Evolutionary conservation across 2,329 filamentous ascomycete species (phyloP), one percentile per base, ranked within the genome.

Genomic region (Aspergillus calidoustus): DNA sequence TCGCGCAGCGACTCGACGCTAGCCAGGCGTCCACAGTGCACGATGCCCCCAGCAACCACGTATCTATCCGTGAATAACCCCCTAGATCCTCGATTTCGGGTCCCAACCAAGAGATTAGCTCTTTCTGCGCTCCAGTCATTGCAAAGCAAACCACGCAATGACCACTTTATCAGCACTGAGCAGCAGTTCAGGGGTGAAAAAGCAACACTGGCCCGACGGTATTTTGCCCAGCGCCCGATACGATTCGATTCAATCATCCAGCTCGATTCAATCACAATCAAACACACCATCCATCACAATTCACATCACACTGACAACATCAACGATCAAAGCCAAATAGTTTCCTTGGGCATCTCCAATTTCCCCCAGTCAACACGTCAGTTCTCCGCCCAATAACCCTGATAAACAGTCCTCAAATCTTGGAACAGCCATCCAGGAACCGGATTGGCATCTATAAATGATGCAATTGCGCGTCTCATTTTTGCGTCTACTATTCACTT

Each of bases 21-120:
- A 15, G 34, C 34, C 34, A 15, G 13, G 34, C 34, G 34, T 15
- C 34, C 34, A 41, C 34, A 11, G 34, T 13, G 11, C 23, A 9
- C 13, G 30, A 25, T 31, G 13, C 25, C 30, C 23, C 48, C 11
- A 50, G 48, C 28, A 50, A n/a, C 30, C 25, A 50, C 48, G 48
- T 50, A 30, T 19, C 48, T 50, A 50, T 50, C 48, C 48, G 48
- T 50, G 48, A 50, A 50, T 25, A 50, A 50, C 48, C 22, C 47
- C 19, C 23, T 30, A n/a, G 48, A 50, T 50, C 17, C 48, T 30
- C 48, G 48, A 50, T 25, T 50, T 50, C 30, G 48, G 48, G 48
- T 23, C 48, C 25, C 17, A 41, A 41, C 34, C 3, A 5, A 15
- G 34, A 15, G 34, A 41, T 41, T 13, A 41, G 34, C 13, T 41